A percentile compares a stretch with the other conserved stretches of the same genome.
Conservation (phyloP, 176 grass and related monocot genomes). For the Avena eriantha region DNA sequence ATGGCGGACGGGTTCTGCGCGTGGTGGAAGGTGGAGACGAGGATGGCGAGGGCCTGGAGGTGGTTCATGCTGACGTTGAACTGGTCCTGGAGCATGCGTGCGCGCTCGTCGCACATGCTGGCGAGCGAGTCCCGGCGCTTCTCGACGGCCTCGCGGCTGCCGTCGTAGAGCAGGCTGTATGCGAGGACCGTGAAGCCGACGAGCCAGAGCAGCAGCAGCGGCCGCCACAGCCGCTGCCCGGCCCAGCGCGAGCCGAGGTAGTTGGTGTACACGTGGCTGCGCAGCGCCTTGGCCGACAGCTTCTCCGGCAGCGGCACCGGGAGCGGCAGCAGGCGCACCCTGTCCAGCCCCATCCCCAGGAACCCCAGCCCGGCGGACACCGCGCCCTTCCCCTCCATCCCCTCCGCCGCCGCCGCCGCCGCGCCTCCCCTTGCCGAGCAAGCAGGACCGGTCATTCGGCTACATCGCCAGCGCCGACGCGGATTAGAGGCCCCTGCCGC, state of each 20-base stretch:
- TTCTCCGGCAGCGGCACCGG: conserved; percentile 57
- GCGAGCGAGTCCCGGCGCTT: conserved; percentile 74
- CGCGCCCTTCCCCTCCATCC: conserved; percentile 45
- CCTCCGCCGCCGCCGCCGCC: not conserved
- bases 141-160: conserved; percentile 47
- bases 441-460: conserved; percentile 24
- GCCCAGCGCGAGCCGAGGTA: conserved; percentile 55
- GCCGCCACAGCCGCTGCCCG: conserved; percentile 46
- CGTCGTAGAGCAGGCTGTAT: conserved; percentile 30
- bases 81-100: conserved; percentile 98
- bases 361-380: conserved; percentile 41
- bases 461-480: conserved; percentile 43
- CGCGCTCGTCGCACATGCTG: conserved; percentile 95
- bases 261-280: conserved; percentile 53
- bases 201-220: conserved; percentile 63
- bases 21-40: conserved; percentile 97
- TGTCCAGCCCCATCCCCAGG: conserved; percentile 38
- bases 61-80: conserved; percentile 99
- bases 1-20: conserved; percentile 79
- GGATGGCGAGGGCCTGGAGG: conserved; percentile 93
- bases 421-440: not conserved
- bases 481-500: not conserved
- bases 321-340: conserved; percentile 27
- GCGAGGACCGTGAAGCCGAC: conserved; percentile 24
- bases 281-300: conserved; percentile 53